A percentile compares a stretch with the other conserved stretches of the same genome.
phyloP scores from a whole-genome alignment of 345 rosid genomes.

The Odontarrhena argentea region DNA sequence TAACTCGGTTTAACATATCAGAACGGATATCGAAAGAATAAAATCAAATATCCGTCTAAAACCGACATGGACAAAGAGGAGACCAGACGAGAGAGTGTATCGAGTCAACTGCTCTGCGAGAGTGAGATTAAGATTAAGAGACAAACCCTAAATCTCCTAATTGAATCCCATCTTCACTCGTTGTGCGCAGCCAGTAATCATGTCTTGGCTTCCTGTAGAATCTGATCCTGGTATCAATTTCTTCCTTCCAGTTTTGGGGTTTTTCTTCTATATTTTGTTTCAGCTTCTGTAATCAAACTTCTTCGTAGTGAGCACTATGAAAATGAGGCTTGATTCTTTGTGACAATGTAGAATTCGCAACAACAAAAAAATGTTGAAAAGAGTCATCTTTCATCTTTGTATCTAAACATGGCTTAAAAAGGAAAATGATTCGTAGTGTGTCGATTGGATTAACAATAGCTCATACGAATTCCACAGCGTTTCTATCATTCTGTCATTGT shows the following conservation, averaged over 20 bases:
- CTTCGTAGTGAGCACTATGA: neutral
- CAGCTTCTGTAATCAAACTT: neutral
- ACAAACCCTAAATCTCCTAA: conserved; percentile 13
- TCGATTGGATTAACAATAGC: conserved; percentile 4
- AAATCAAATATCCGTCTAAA: too few species aligned
- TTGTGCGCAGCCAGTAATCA: conserved; percentile 24
- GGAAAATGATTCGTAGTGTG: conserved; percentile 8
- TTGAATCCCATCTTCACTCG: conserved; percentile 16
- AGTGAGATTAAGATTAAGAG: neutral
- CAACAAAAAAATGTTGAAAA: neutral
- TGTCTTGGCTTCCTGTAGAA: conserved; percentile 45
- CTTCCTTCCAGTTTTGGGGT: conserved; percentile 1
- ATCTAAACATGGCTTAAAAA: neutral
- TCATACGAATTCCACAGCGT: conserved; percentile 6
- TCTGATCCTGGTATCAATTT: conserved; percentile 40
- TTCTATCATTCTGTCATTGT: neutral
- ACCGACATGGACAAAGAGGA: neutral
- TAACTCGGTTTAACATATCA: too few species aligned
- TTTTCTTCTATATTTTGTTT: neutral
- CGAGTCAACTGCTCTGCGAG: conserved; percentile 5
- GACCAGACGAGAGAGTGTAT: neutral
- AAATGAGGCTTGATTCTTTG: neutral
- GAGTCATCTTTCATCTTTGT: neutral
- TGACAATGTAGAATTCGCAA: neutral
- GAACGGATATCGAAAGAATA: too few species aligned